These are phyloP conservation scores for Hymenoscyphus albidus DNA, from an alignment of 2,329 filamentous ascomycete species.

Conservation along the genomic window DNA sequence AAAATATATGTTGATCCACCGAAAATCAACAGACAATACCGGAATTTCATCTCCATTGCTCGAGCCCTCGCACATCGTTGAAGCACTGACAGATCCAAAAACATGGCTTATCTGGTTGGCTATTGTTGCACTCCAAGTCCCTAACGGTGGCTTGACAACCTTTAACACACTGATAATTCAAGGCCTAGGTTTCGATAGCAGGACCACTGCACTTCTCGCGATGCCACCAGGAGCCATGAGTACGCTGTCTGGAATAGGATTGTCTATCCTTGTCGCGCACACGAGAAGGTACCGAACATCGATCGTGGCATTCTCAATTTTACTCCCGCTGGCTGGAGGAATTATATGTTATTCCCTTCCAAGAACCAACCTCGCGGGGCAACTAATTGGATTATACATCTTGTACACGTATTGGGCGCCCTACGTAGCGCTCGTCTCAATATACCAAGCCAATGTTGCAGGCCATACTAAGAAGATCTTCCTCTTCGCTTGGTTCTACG, in stretches of 20 bases:
- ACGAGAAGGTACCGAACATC: constrained; percentile 21
- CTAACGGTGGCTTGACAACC: constrained; percentile 53
- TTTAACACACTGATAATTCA: constrained; percentile 37
- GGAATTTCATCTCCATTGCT: constrained; percentile 15
- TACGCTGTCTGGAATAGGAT: constrained; percentile 26
- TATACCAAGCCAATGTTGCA: constrained; percentile 35
- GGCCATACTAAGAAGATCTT: constrained; percentile 46
- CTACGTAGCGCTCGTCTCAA: constrained; percentile 24
- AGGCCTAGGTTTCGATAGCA: constrained; percentile 40
- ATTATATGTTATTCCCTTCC: constrained; percentile 34
- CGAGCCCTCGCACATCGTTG: constrained; percentile 18
- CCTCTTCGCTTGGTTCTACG: constrained; percentile 28
- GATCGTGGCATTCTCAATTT: constrained; percentile 31
- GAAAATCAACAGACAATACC: constrained; percentile 25
- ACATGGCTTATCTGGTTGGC: constrained; percentile 31
- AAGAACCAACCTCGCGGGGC: constrained; percentile 31
- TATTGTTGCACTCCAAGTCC: constrained; percentile 27
- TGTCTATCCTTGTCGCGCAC: constrained; percentile 6
- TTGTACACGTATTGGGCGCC: constrained; percentile 36
- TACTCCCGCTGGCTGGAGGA: constrained; percentile 35
- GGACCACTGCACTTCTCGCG: constrained; percentile 42
- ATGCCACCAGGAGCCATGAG: constrained; percentile 43
- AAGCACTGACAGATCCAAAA: constrained; percentile 42
- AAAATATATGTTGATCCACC: constrained; percentile 39
- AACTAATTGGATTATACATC: constrained; percentile 34